phyloP scores from a whole-genome alignment of 2,329 filamentous ascomycete species.

The Uncinocarpus reesii region DNA sequence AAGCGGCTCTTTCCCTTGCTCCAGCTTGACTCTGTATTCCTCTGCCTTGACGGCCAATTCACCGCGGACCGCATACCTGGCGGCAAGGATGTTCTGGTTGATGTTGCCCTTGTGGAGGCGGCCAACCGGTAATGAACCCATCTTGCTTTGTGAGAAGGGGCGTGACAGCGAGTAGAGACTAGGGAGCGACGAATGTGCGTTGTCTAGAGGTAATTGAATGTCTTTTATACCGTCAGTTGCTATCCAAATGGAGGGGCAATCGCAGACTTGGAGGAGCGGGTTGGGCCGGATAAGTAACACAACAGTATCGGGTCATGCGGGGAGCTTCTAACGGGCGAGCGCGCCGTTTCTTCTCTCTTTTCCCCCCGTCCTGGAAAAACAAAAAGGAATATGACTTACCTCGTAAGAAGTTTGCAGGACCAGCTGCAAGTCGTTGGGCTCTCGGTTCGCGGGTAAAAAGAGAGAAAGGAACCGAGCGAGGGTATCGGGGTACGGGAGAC shows the following conservation, averaged over 20 bases:
- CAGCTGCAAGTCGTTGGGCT: slow-evolving; percentile 4
- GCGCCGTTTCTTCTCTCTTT: no score
- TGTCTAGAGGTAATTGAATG: background rate
- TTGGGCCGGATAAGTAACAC: background rate
- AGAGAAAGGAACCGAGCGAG: background rate
- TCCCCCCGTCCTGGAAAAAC: no score
- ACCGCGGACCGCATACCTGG: slow-evolving; percentile 92
- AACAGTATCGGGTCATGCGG: background rate
- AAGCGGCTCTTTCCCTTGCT: slow-evolving; percentile 37
- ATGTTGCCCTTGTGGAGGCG: slow-evolving; percentile 72
- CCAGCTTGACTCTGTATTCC: slow-evolving; percentile 67
- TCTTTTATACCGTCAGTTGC: background rate
- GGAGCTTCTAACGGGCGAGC: no score
- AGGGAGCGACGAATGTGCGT: background rate
- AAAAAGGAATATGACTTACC: background rate
- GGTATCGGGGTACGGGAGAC: background rate
- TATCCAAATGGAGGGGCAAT: background rate
- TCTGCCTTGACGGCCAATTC: slow-evolving; percentile 92
- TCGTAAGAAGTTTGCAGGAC: background rate
- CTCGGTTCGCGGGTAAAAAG: background rate
- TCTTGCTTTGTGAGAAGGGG: slow-evolving; percentile 8
- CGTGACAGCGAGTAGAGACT: background rate
- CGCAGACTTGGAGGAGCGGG: slow-evolving; percentile 1
- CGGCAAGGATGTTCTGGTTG: slow-evolving; percentile 76
- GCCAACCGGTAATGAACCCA: slow-evolving; percentile 23